phyloP scores from a whole-genome alignment of 2,329 filamentous ascomycete genomes.

The Diaporthe destruens region DNA sequence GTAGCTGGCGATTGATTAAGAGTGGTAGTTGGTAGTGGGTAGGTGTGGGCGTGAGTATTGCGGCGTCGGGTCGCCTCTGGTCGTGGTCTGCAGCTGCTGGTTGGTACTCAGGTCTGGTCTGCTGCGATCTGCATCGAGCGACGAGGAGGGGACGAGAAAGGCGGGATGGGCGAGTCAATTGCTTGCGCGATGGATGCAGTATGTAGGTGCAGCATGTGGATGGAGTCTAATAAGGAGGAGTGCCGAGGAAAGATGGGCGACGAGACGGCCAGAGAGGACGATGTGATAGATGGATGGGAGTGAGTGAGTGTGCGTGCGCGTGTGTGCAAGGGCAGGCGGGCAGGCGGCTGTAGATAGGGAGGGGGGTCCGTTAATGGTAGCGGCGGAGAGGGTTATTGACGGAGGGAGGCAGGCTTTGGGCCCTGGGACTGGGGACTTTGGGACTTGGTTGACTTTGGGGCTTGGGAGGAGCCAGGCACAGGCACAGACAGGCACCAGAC shows the following conservation, averaged over 20 bases:
- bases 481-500: conserved; percentile 32
- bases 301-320: not conserved
- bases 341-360: not conserved
- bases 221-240: not conserved
- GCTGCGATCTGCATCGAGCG: conserved; percentile 9
- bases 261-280: not conserved
- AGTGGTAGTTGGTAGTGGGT: not conserved
- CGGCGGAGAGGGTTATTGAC: conserved; percentile 29
- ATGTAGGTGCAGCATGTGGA: conserved; percentile 20
- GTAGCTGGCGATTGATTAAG: conserved; percentile 25
- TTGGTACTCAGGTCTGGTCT: not conserved
- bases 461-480: conserved; percentile 19
- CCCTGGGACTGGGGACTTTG: too few species aligned
- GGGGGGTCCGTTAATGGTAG: not conserved
- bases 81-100: too few species aligned
- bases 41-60: not conserved
- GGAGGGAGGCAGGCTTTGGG: not conserved
- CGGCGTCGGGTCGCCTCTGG: not conserved
- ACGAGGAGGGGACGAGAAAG: not conserved
- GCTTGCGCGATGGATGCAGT: conserved; percentile 19
- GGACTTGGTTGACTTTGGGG: not conserved
- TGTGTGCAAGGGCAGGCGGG: not conserved
- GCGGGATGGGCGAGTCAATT: conserved; percentile 4
- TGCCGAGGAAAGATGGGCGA: conserved; percentile 9
- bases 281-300: not conserved